These are phyloP conservation scores for Gonapodya prolifera DNA, from an alignment of 192 early-diverging fungal genomes.

Conservation along the genomic window DNA sequence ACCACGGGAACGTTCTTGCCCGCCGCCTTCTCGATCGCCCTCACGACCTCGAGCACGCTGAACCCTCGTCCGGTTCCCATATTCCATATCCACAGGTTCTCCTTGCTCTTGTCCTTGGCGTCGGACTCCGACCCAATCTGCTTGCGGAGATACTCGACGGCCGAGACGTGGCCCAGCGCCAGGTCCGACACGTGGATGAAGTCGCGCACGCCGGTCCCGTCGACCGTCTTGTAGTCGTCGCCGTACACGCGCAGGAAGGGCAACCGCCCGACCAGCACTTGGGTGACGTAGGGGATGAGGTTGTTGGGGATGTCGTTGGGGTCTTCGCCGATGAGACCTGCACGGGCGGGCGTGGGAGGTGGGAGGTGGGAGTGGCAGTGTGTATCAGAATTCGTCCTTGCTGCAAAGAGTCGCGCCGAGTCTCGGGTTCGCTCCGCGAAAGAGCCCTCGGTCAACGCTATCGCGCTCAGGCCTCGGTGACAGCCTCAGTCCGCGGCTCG, in stretches of 20 bases:
- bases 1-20: slow-evolving; percentile 1
- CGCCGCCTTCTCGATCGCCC: slow-evolving; percentile 4
- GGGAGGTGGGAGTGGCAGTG: too few relatives aligned
- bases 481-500: too few relatives aligned
- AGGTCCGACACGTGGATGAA: slow-evolving; percentile 6
- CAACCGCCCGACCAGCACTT: slow-evolving; percentile 4
- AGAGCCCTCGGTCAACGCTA: too few relatives aligned
- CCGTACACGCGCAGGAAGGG: not conserved
- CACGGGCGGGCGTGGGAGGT: not conserved
- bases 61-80: slow-evolving; percentile 6
- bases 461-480: too few relatives aligned
- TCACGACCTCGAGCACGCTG: slow-evolving; percentile 1
- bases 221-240: slow-evolving; percentile 3
- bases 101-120: slow-evolving; percentile 5
- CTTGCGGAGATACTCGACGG: slow-evolving; percentile 5
- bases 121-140: not conserved
- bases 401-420: too few relatives aligned
- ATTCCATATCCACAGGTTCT: slow-evolving; percentile 4
- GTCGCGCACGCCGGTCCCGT: slow-evolving; percentile 8
- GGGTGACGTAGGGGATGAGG: not conserved
- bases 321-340: slow-evolving; percentile 7
- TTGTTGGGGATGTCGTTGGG: slow-evolving; percentile 8
- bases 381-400: too few relatives aligned
- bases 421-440: too few relatives aligned
- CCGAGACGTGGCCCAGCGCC: slow-evolving; percentile 2